These are phyloP conservation scores for Boletus rex-veris DNA, from an alignment of 768 basidiomycete genomes.

Conservation along the genomic window DNA sequence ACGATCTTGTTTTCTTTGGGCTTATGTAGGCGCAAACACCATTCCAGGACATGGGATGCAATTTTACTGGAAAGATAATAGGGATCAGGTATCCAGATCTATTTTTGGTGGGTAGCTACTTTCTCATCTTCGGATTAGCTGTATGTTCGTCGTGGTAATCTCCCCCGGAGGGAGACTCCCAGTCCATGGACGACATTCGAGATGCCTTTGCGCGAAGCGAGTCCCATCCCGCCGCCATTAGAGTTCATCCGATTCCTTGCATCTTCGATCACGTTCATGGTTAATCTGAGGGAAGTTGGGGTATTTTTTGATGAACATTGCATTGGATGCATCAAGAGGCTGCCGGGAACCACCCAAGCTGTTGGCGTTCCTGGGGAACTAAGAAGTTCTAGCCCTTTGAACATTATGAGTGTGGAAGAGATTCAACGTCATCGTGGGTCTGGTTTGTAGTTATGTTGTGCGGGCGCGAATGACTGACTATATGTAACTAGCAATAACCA, in stretches of 20 bases:
- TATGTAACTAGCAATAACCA: constrained; percentile 53
- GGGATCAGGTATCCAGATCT: neutral
- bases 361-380: constrained; percentile 32
- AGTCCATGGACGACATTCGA: constrained; percentile 79
- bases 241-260: constrained; percentile 90
- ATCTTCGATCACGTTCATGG: constrained; percentile 91
- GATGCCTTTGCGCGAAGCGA: constrained; percentile 76
- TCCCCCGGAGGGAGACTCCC: neutral
- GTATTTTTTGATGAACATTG: constrained; percentile 76
- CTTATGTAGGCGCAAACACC: too few relatives aligned
- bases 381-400: constrained; percentile 47
- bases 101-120: too few relatives aligned
- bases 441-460: neutral
- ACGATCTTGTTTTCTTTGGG: neutral
- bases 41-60: neutral
- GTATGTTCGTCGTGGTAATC: neutral
- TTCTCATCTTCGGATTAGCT: neutral
- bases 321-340: constrained; percentile 50
- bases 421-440: constrained; percentile 40
- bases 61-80: neutral
- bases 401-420: constrained; percentile 62
- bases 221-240: constrained; percentile 69
- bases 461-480: too few relatives aligned
- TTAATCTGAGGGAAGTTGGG: constrained; percentile 63
- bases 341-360: too few relatives aligned